These are phyloP conservation scores for Schizothecium vesticola DNA, from an alignment of 495 filamentous ascomycete genomes.

Conservation along the genomic window DNA sequence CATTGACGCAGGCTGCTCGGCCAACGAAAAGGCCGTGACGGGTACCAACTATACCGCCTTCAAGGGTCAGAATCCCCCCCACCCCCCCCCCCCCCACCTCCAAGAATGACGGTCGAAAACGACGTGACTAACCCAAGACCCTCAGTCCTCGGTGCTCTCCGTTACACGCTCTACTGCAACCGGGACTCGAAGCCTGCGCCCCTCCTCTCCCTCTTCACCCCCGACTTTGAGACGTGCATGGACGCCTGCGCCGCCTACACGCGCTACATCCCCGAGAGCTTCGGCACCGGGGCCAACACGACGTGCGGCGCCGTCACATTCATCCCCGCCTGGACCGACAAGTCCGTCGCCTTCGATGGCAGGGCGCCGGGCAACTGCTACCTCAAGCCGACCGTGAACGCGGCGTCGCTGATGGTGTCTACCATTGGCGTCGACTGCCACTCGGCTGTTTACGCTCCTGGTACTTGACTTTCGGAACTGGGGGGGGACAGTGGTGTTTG, in stretches of 20 bases:
- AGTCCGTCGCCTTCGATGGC: constrained; percentile 21
- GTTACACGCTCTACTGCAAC: constrained; percentile 39
- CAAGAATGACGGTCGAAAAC: not conserved
- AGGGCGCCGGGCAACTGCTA: constrained; percentile 43
- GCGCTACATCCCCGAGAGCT: constrained; percentile 26
- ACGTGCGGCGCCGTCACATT: constrained; percentile 40
- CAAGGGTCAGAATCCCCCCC: constrained; percentile 9
- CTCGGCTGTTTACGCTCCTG: constrained; percentile 16
- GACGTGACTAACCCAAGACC: not conserved
- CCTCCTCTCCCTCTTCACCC: constrained; percentile 34
- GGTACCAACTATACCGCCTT: constrained; percentile 27
- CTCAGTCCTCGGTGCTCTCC: constrained; percentile 29
- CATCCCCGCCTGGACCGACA: constrained; percentile 40
- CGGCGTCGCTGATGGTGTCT: constrained; percentile 23
- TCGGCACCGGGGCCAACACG: constrained; percentile 24
- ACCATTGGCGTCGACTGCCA: constrained; percentile 27
- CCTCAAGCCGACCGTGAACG: constrained; percentile 38
- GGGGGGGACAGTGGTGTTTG: not conserved
- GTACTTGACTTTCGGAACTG: not conserved
- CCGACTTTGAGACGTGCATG: constrained; percentile 41
- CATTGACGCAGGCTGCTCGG: constrained; percentile 36
- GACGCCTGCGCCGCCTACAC: constrained; percentile 43
- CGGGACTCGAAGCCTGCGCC: constrained; percentile 28
- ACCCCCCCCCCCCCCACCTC: not conserved
- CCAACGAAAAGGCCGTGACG: constrained; percentile 24